These are phyloP conservation scores for Lumnitzera littorea DNA, from an alignment of 345 rosid species.

Conservation along the genomic window DNA sequence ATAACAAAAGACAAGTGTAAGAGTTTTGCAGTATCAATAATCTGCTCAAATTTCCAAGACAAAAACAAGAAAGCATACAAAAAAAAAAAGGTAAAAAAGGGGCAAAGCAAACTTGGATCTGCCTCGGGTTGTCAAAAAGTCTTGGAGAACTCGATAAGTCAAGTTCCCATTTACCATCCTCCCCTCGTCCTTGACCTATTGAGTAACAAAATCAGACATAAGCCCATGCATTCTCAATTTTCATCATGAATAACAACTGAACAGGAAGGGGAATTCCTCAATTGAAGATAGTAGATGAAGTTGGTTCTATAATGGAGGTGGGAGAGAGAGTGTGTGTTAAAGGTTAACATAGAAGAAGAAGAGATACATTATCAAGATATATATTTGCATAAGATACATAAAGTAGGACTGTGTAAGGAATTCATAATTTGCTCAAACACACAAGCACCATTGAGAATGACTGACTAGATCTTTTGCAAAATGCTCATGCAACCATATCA, in stretches of 20 bases:
- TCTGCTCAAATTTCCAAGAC: conserved; percentile 36
- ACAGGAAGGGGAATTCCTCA: background rate
- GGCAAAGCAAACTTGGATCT: conserved; percentile 30
- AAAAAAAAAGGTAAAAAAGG: conserved; percentile 7
- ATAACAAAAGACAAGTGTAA: background rate
- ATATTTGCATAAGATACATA: no score
- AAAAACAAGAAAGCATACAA: conserved; percentile 14
- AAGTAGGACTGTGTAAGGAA: no score
- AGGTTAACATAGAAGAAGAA: no score
- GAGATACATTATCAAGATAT: no score
- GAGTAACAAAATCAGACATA: conserved; percentile 1
- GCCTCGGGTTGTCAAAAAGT: conserved; percentile 24
- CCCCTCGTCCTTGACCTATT: conserved; percentile 56
- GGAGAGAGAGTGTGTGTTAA: no score
- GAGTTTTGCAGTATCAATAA: conserved; percentile 10
- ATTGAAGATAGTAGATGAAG: no score
- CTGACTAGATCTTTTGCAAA: no score
- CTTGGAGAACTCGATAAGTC: conserved; percentile 1
- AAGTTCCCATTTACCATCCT: conserved; percentile 48
- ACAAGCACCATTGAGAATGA: no score
- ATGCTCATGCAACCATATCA: no score
- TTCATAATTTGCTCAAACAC: no score
- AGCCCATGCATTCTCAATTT: background rate
- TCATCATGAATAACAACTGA: background rate
- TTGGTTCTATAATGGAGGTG: no score